Evolutionary conservation across 1,284 basidiomycete species (phyloP).

Genomic region (Cutaneotrichosporon mucoides): DNA sequence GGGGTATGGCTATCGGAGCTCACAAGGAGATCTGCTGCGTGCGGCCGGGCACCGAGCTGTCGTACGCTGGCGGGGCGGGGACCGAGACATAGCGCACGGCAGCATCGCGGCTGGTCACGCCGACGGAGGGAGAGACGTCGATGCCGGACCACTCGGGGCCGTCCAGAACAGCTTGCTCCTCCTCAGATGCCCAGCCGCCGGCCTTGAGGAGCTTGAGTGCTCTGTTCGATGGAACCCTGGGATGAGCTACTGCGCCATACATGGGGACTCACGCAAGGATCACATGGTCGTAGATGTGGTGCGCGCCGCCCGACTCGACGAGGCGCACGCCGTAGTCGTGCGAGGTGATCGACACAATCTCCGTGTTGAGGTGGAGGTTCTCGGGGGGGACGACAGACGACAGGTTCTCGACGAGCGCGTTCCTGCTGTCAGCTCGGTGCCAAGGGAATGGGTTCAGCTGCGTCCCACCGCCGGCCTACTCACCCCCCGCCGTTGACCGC

Average conservation of each 20-base stretch:
- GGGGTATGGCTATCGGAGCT: constrained; percentile 32
- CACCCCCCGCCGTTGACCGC: constrained; percentile 66
- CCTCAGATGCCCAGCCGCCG: constrained; percentile 58
- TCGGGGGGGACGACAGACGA: constrained; percentile 56
- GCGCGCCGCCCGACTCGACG: constrained; percentile 33
- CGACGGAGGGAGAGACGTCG: not conserved
- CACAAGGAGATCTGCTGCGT: constrained; percentile 57
- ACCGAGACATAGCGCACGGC: not conserved
- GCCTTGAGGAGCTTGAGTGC: constrained; percentile 59
- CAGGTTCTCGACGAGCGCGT: constrained; percentile 63
- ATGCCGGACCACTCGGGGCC: not conserved
- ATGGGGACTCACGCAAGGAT: constrained; percentile 59
- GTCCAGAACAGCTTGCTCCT: constrained; percentile 49
- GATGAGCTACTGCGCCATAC: not conserved
- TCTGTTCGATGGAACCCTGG: constrained; percentile 61
- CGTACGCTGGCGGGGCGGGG: constrained; percentile 15
- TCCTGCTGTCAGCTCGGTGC: constrained; percentile 36
- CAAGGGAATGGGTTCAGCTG: not conserved
- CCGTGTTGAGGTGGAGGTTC: constrained; percentile 61
- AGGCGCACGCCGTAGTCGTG: constrained; percentile 33
- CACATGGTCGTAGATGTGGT: constrained; percentile 64
- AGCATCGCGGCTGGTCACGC: not conserved
- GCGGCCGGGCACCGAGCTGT: constrained; percentile 2
- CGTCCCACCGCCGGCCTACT: not conserved
- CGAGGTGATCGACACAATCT: constrained; percentile 50